A percentile compares a stretch with the other conserved stretches of the same genome.
These are phyloP conservation scores for Gossypium stocksii DNA, from an alignment of 345 rosid genomes.

Conservation along the genomic window DNA sequence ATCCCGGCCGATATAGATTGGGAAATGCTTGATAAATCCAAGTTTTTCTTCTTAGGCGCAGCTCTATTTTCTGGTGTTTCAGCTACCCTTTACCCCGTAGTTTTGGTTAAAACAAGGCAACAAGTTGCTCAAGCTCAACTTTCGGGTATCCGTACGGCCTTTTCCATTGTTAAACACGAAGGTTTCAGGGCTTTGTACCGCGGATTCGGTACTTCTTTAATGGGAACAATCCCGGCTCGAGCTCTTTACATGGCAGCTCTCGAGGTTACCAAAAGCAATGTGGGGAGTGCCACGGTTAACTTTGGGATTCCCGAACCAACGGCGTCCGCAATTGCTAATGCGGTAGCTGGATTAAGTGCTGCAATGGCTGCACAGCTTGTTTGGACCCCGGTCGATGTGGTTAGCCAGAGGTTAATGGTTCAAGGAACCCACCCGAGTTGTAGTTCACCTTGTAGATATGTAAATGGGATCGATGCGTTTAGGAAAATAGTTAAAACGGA, in stretches of 20 bases:
- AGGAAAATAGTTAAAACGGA: constrained; percentile 52
- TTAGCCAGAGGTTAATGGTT: constrained; percentile 90
- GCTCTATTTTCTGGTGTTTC: constrained; percentile 89
- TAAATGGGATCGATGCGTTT: constrained; percentile 72
- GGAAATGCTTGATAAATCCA: constrained; percentile 88
- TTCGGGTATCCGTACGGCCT: constrained; percentile 49
- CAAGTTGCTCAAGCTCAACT: constrained; percentile 64
- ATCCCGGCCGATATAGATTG: constrained; percentile 73
- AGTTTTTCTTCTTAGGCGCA: constrained; percentile 81
- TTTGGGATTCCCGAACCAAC: constrained; percentile 71
- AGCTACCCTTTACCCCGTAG: constrained; percentile 66
- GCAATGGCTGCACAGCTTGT: constrained; percentile 93
- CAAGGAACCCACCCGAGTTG: constrained; percentile 44
- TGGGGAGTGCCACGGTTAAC: constrained; percentile 58
- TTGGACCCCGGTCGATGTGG: constrained; percentile 96
- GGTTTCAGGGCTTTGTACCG: constrained; percentile 77
- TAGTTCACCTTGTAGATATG: constrained; percentile 52
- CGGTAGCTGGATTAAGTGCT: constrained; percentile 73
- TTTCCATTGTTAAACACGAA: constrained; percentile 52
- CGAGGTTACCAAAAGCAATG: constrained; percentile 82
- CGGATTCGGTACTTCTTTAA: constrained; percentile 85
- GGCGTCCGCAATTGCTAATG: constrained; percentile 68
- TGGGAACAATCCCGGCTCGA: constrained; percentile 91
- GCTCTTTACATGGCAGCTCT: constrained; percentile 85
- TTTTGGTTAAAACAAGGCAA: constrained; percentile 80